These are phyloP conservation scores for Gentiana macrophylla DNA, from an alignment of 257 asterid genomes.

Conservation along the genomic window DNA sequence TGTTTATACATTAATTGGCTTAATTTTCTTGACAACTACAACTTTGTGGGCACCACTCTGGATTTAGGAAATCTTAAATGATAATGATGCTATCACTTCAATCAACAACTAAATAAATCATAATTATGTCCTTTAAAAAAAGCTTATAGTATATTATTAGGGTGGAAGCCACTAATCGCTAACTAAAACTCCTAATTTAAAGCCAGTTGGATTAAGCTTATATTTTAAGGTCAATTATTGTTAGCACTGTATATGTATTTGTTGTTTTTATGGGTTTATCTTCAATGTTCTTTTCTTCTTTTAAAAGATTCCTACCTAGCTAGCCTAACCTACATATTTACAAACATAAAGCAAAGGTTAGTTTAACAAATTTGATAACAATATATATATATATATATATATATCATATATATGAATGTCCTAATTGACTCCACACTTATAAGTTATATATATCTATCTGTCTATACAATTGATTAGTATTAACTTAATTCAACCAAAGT, in stretches of 20 bases:
- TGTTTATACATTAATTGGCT: slow-evolving; percentile 16
- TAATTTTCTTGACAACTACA: slow-evolving; percentile 43
- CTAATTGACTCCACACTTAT: no score
- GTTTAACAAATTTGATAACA: no score
- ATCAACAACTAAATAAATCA: slow-evolving; percentile 50
- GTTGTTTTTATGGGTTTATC: not conserved
- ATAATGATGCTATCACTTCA: slow-evolving; percentile 56
- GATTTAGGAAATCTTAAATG: slow-evolving; percentile 67
- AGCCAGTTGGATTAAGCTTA: slow-evolving; percentile 35
- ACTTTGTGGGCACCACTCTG: slow-evolving; percentile 34
- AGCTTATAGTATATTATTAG: slow-evolving; percentile 27
- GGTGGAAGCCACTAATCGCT: slow-evolving; percentile 57
- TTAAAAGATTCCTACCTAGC: not conserved
- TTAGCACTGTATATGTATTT: not conserved
- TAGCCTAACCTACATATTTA: no score
- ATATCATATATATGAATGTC: no score
- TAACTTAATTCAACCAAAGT: no score
- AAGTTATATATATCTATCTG: no score
- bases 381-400: no score
- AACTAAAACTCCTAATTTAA: slow-evolving; percentile 16
- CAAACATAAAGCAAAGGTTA: no score
- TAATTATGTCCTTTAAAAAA: slow-evolving; percentile 31
- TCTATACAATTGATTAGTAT: no score
- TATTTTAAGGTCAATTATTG: slow-evolving; percentile 28
- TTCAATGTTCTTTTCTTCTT: not conserved